Evolutionary conservation across 306 rosid genomes (phyloP).

Genomic region (Astragalus glycyphyllos): DNA sequence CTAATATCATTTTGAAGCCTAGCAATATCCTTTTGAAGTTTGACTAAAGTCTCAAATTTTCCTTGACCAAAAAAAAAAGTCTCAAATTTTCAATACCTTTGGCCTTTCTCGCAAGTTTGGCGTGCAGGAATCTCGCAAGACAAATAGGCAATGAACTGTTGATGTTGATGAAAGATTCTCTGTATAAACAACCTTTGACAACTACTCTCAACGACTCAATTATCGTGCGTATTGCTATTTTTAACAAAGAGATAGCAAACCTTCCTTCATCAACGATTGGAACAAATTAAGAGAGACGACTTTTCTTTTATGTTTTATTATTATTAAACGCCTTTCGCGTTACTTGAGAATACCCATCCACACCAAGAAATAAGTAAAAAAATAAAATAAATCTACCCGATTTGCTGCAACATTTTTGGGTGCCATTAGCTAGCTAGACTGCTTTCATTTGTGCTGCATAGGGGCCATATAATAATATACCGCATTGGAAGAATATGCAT

Average conservation of each 20-base stretch:
- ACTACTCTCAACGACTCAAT: constrained; percentile 21
- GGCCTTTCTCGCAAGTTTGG: background rate
- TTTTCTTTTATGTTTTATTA: background rate
- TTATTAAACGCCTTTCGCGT: constrained; percentile 8
- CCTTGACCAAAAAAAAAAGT: too few relatives aligned
- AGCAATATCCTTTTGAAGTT: background rate
- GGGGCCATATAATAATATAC: background rate
- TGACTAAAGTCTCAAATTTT: background rate
- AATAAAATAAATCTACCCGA: background rate
- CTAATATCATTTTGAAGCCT: background rate
- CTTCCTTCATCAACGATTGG: too few relatives aligned
- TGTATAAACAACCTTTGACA: background rate
- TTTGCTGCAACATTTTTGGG: background rate
- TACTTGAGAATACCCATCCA: background rate
- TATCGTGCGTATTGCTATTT: background rate
- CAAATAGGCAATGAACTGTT: constrained; percentile 7
- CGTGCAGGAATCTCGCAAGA: constrained; percentile 3
- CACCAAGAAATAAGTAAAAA: background rate
- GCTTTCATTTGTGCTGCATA: background rate
- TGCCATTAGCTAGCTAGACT: background rate
- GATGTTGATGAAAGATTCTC: constrained; percentile 30
- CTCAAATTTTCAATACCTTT: background rate
- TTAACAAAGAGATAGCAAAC: too few relatives aligned
- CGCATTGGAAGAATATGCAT: background rate
- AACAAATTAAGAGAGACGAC: background rate